Evolutionary conservation across 2,329 filamentous ascomycete species (phyloP), one percentile per base, ranked within the genome.

Genomic region (Nigrograna mackinnonii): DNA sequence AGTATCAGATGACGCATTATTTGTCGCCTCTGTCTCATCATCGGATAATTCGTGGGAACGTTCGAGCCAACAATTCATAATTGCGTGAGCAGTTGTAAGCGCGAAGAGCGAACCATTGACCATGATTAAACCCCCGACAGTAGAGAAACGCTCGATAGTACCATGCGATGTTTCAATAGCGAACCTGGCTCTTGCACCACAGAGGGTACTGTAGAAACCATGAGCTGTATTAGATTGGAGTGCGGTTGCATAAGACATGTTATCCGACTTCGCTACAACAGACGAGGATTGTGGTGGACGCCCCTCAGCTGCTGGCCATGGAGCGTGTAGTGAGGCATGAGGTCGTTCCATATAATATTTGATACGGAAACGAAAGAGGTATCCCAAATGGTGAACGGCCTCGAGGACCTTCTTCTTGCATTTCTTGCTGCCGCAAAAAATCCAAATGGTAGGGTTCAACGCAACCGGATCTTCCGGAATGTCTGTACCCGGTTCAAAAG

Each of bases 391-490:
- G 18, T 18, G 12, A 20, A 45, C 34, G 5, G n/a, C 19, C 16
- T 39, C 31, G 17, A 11, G 11, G 7, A 45, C 37, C 16, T 34
- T 38, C 19, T 37, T 33, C 30, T 34, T 35, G 22, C 45, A 48
- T 28, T 38, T 46, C 24, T 30, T 35, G 22, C 46, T 36, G 12
- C 46, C 42, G 22, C 46, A 49, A 22, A 31, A 22, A 4, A 49
- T 49, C 43, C 46, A 49, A 37, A 49, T 31, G 5, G 39, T 46
- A 5, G 46, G 46, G 18, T 32, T 43, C 18, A 49, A 22, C 6
- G 30, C 26, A 12, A 47, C 35, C 12, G 24, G 36, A n/a, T 40
- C 28, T 38, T 37, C 14, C 22, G 33, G 38, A 33, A 38, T 6
- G 11, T 22, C n/a, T n/a, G n/a, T n/a, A n/a, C n/a, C n/a, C n/a